Base-by-base conservation (phyloP, 1,139 yeast genomes). In the Nakaseomyces glabratus region DNA sequence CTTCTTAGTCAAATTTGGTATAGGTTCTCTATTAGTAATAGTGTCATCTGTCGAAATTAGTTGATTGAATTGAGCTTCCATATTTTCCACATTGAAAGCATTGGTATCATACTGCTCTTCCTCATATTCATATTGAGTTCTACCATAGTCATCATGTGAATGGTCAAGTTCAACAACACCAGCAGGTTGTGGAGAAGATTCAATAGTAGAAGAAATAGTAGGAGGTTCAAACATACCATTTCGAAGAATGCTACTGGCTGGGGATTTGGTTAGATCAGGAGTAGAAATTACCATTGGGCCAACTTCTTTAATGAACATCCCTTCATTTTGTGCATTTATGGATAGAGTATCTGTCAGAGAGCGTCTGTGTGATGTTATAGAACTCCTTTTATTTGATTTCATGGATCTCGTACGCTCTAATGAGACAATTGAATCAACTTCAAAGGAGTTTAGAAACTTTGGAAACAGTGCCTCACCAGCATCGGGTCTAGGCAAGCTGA, bases 381-480 rank as follows among this genome's bases (percentile, higher is more conserved):
- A 46, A 34, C 39, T 45, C 31, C 52, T 35, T 34, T 47, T 46
- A 37, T 46, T 46, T 16, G 60, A 51, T 38, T 47, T 47, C 47
- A 49, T 39, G 1, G 86, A 77, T 43, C 84, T 63, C 12, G 80
- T 71, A 43, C 88, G 66, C 53, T 81, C 93, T 31, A 81, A 52
- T 4, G 84, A 72, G 1, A 78, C 78, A 41, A 81, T 81, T 33
- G 82, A 75, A 46, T 78, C 84, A 11, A 81, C 82, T 52, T 81
- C 93, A 37, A 69, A 74, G 0, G 71, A 65, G 42, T 69, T 76
- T 30, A 81, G 62, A 3, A 74, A 70, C 49, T 76, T 80, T 0
- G 93, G 93, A 53, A 81, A 81, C 26, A 80, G 58, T 0, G 76
- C 72, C 39, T 79, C 88, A 9, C 90, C 88, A 4, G 55, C 46